phyloP scores from a whole-genome alignment of 345 rosid genomes.

The Hypericum androsaemum region DNA sequence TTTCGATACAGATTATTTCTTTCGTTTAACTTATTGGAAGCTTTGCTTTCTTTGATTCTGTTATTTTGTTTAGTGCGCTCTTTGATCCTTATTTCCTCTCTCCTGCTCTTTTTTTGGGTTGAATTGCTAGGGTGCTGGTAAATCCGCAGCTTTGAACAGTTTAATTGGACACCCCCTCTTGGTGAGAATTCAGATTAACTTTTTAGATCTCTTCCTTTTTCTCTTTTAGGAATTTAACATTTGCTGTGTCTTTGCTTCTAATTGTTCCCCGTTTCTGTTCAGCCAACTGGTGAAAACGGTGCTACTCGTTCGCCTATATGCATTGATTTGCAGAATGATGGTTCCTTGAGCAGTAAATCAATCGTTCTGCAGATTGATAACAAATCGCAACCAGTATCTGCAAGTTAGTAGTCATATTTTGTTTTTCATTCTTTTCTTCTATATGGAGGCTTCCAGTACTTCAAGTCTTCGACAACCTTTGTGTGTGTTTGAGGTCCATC shows the following conservation, averaged over 20 bases:
- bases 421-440: not conserved
- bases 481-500: not conserved
- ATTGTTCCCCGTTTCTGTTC: constrained; percentile 11
- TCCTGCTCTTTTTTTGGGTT: constrained; percentile 1
- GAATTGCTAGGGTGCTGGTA: constrained; percentile 85
- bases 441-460: not conserved
- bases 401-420: constrained; percentile 45
- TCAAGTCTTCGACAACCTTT: constrained; percentile 1
- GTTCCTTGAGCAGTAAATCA: constrained; percentile 65
- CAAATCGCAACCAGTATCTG: constrained; percentile 88
- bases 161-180: constrained; percentile 89
- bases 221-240: constrained; percentile 7
- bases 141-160: constrained; percentile 91
- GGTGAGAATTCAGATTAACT: constrained; percentile 34
- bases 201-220: constrained; percentile 1
- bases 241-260: not conserved
- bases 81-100: not conserved
- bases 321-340: constrained; percentile 59
- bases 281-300: constrained; percentile 99
- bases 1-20: no score
- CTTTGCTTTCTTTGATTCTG: not conserved
- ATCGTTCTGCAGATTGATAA: constrained; percentile 76
- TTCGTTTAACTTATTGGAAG: no score
- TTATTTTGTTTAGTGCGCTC: not conserved
- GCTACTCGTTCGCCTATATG: constrained; percentile 94